Percentiles rank a stretch among this genome's conserved stretches.
Evolutionary conservation across 78 protist genomes (phyloP).

Genomic region (slime mould (Dictyostelium discoideum)): DNA sequence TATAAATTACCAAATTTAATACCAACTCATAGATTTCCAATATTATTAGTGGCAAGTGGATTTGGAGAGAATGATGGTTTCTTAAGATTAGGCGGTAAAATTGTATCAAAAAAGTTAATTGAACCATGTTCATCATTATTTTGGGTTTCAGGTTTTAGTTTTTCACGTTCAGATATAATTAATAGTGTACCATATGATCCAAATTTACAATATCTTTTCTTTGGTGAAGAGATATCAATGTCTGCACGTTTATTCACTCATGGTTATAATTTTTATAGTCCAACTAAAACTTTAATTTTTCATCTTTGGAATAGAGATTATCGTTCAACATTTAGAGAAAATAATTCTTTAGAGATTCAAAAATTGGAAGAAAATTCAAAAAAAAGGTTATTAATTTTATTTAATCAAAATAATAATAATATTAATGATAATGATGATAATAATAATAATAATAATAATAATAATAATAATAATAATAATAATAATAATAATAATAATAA

Average conservation of each 20-base stretch:
- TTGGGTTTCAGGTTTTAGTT: conserved; percentile 84
- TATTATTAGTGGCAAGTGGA: background rate
- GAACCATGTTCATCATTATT: conserved; percentile 32
- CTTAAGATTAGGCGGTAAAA: conserved; percentile 57
- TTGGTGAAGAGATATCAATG: conserved; percentile 86
- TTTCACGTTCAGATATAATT: conserved; percentile 44
- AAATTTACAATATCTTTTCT: conserved; percentile 66
- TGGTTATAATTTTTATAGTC: conserved; percentile 78
- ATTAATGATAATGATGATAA: no score
- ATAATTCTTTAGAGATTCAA: background rate
- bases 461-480: no score
- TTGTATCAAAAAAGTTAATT: background rate
- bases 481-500: no score
- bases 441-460: no score
- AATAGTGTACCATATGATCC: conserved; percentile 80
- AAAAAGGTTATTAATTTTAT: background rate
- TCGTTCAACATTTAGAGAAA: conserved; percentile 78
- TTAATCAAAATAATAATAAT: background rate
- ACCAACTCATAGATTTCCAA: conserved; percentile 34
- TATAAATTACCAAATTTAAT: conserved; percentile 51
- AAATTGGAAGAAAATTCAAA: background rate
- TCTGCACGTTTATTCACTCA: conserved; percentile 64
- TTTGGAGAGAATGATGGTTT: conserved; percentile 54
- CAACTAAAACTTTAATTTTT: conserved; percentile 42
- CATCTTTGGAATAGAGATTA: conserved; percentile 82